These are phyloP conservation scores for Fusarium sororula DNA, from an alignment of 2,329 filamentous ascomycete species.

Conservation along the genomic window DNA sequence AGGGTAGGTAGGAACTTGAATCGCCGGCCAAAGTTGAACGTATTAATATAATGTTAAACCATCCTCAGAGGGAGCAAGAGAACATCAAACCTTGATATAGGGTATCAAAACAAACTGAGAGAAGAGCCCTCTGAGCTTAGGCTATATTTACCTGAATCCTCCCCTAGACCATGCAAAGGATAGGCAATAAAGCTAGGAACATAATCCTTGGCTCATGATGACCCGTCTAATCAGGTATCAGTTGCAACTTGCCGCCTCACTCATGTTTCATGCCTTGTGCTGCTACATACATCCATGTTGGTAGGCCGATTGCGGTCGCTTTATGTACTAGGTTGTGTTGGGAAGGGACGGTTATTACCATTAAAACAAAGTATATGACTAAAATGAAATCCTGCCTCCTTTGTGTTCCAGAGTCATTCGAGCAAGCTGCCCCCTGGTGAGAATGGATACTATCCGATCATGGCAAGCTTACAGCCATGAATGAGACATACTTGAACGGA, in stretches of 20 bases:
- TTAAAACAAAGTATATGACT: not conserved
- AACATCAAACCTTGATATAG: too few species aligned
- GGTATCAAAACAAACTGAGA: too few species aligned
- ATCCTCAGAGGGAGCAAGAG: too few species aligned
- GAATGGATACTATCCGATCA: not conserved
- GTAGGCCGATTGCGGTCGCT: not conserved
- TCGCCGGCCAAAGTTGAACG: not conserved
- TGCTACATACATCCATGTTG: not conserved
- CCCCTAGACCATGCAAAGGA: not conserved
- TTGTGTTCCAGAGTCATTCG: not conserved
- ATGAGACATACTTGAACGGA: not conserved
- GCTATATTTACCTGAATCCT: too few species aligned
- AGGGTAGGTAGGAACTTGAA: not conserved
- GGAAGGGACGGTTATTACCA: not conserved
- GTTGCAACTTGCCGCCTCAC: constrained; percentile 4
- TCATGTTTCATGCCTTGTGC: constrained; percentile 12
- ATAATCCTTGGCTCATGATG: not conserved
- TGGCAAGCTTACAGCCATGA: not conserved
- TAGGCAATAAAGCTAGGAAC: not conserved
- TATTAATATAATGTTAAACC: not conserved
- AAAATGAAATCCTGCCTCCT: not conserved
- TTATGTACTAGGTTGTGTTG: not conserved
- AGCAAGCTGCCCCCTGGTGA: not conserved
- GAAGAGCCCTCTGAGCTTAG: too few species aligned
- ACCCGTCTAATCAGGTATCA: not conserved